Conservation (phyloP, 148 eudicot species). For the Spergularia marina region DNA sequence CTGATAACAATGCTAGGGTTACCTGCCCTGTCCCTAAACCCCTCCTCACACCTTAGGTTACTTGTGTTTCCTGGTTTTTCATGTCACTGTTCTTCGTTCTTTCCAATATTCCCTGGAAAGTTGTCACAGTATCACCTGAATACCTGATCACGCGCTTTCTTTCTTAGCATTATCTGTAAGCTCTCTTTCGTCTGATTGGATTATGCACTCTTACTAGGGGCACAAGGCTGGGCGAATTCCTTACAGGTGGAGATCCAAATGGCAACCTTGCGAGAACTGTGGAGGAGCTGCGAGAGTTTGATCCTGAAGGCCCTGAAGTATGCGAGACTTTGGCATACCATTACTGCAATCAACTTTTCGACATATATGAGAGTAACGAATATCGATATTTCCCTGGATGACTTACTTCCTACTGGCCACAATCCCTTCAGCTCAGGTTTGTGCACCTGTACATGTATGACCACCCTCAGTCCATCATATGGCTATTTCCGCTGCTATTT, state of each 20-base stretch:
- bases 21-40: too few species aligned
- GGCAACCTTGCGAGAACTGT: slow-evolving; percentile 53
- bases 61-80: too few species aligned
- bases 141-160: neutral
- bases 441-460: neutral
- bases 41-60: too few species aligned
- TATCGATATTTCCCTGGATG: slow-evolving; percentile 47
- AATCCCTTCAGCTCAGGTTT: neutral
- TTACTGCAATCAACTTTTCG: slow-evolving; percentile 75
- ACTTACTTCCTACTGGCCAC: neutral
- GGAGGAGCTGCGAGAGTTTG: slow-evolving; percentile 44
- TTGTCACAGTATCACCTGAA: neutral
- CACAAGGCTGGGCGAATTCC: slow-evolving; percentile 52
- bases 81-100: neutral
- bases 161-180: neutral
- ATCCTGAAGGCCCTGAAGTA: slow-evolving; percentile 43
- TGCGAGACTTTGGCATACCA: slow-evolving; percentile 53
- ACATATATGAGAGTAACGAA: slow-evolving; percentile 52
- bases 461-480: neutral
- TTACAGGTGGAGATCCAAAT: slow-evolving; percentile 52
- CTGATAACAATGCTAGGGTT: too few species aligned
- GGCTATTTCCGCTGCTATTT: neutral
- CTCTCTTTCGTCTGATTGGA: slow-evolving; percentile 1
- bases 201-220: slow-evolving; percentile 43
- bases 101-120: neutral